Conservation (phyloP, 2,329 filamentous ascomycete genomes). For the Aspergillus persii region DNA sequence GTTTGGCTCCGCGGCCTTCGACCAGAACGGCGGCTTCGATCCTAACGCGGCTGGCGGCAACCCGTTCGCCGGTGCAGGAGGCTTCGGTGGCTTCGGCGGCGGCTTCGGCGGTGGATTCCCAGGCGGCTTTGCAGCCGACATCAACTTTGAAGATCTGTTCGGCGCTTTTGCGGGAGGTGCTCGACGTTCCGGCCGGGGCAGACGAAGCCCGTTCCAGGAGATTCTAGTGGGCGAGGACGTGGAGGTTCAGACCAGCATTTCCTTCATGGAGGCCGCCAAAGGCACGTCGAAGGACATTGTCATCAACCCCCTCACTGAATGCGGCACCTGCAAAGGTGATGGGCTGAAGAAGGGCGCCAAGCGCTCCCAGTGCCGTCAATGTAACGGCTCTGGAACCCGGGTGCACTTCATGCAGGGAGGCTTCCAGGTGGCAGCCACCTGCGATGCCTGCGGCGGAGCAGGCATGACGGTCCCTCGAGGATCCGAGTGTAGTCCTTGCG, state of each 20-base stretch:
- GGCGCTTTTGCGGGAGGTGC: slow-evolving; percentile 72
- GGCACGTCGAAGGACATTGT: slow-evolving; percentile 84
- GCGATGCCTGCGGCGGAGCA: slow-evolving; percentile 73
- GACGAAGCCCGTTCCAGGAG: slow-evolving; percentile 73
- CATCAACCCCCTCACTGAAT: slow-evolving; percentile 77
- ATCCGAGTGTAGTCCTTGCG: slow-evolving; percentile 75
- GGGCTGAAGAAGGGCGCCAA: slow-evolving; percentile 80
- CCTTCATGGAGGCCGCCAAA: slow-evolving; percentile 94
- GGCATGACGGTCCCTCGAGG: slow-evolving; percentile 75
- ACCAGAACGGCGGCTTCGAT: slow-evolving; percentile 71
- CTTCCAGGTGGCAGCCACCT: slow-evolving; percentile 95
- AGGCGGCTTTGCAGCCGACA: slow-evolving; percentile 71
- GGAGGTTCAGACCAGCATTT: slow-evolving; percentile 88
- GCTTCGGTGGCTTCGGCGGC: slow-evolving; percentile 58
- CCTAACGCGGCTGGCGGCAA: slow-evolving; percentile 58
- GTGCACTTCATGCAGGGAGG: slow-evolving; percentile 88
- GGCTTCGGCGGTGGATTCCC: slow-evolving; percentile 52
- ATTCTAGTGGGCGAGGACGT: slow-evolving; percentile 93
- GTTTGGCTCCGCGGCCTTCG: slow-evolving; percentile 77
- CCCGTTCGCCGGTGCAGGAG: slow-evolving; percentile 59
- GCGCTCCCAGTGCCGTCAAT: slow-evolving; percentile 70
- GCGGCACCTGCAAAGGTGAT: slow-evolving; percentile 77
- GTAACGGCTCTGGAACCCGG: slow-evolving; percentile 80
- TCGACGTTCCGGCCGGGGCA: slow-evolving; percentile 51
- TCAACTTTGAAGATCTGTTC: slow-evolving; percentile 97